Evolutionary conservation across 2,329 filamentous ascomycete species (phyloP), one percentile per base, ranked within the genome.

Genomic region (Beauveria medogensis): DNA sequence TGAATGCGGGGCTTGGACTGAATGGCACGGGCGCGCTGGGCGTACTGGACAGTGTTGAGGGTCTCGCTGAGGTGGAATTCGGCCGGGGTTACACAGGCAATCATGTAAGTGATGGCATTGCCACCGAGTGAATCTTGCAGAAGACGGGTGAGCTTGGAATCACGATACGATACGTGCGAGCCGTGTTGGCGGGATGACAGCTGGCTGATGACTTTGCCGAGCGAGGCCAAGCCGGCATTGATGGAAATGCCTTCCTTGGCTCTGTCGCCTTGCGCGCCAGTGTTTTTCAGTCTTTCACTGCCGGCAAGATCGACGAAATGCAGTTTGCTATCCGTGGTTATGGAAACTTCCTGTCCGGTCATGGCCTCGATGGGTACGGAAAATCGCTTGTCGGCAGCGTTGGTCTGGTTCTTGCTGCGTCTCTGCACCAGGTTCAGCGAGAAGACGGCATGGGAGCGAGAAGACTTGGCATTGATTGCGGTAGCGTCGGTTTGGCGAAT

Each of bases 91-190:
- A 99, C 92, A 75, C 94, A 99, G 9, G 94, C 94, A 76, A 99
- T 94, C 94, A 99, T 97, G 77, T 97, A 99, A 0, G 94, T 99
- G 71, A 97, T 96, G 41, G 94, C 94, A 71, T 96, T 97, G 5
- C 94, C 94, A 61, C 94, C 94, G 5, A 99, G 81, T 0, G 94
- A 99, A 74, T 99, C 94, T 78, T 99, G 94, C 20, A 99, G 83
- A 26, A 99, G 81, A 63, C 94, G 88, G 12, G 94, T 99, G 67
- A 99, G 85, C 72, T 92, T 92, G n/a, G 94, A 97, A 76, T 99
- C 94, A 65, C 94, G 91, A 73, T 99, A 99, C 2, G 94, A 99
- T 61, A 99, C 92, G 74, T 97, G 92, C 5, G 91, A 88, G 53
- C 91, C 92, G 50, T 89, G 78, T 66, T 92, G 87, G 63, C 92